These are phyloP conservation scores for Phytophthora pluvialis DNA, from an alignment of 352 stramenopile species.

Conservation along the genomic window DNA sequence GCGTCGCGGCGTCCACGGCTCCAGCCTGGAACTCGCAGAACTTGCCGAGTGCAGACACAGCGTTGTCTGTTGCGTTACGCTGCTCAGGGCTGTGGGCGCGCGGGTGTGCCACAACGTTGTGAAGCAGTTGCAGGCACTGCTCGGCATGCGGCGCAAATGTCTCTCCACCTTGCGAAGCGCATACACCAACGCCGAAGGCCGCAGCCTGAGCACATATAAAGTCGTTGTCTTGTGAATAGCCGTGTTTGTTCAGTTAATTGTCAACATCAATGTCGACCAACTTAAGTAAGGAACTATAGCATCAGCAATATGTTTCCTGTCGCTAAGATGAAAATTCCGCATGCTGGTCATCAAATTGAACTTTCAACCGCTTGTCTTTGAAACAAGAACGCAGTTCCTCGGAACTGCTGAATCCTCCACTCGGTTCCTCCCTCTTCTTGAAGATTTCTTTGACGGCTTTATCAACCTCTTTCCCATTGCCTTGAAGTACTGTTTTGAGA, in stretches of 20 bases:
- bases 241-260: no score
- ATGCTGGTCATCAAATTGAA: background rate
- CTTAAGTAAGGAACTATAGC: no score
- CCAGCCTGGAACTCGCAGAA: conserved; percentile 70
- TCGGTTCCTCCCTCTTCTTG: conserved; percentile 6
- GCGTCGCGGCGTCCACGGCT: conserved; percentile 47
- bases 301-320: no score
- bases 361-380: conserved; percentile 1
- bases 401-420: conserved; percentile 2
- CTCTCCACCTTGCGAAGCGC: conserved; percentile 56
- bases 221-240: no score
- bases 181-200: conserved; percentile 78
- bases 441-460: background rate
- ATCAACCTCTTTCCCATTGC: background rate
- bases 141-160: conserved; percentile 61
- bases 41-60: conserved; percentile 74
- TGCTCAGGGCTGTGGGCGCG: conserved; percentile 53
- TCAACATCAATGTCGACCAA: no score
- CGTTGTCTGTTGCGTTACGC: conserved; percentile 84
- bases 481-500: conserved; percentile 29
- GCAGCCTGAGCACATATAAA: conserved; percentile 51
- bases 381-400: conserved; percentile 5
- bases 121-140: conserved; percentile 60
- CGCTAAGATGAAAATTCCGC: background rate
- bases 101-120: conserved; percentile 61